Evolutionary conservation across 1,284 basidiomycete genomes (phyloP).

Genomic region (Apiotrichum gracile): DNA sequence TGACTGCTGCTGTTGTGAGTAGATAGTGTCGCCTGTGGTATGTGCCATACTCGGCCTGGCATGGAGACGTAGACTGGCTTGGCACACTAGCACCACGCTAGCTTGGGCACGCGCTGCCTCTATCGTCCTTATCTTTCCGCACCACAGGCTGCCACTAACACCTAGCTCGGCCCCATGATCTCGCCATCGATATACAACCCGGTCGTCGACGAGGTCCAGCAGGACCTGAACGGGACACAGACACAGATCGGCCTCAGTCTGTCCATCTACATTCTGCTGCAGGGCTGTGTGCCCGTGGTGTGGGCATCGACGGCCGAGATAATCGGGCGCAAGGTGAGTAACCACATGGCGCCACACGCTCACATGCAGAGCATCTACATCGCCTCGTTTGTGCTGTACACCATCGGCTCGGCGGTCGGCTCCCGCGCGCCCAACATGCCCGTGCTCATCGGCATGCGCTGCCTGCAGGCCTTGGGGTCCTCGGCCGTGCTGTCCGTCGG

Average conservation of each 20-base stretch:
- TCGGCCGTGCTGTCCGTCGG: conserved; percentile 72
- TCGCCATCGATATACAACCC: conserved; percentile 49
- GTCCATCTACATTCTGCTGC: conserved; percentile 65
- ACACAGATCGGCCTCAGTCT: conserved; percentile 66
- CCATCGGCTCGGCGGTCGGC: conserved; percentile 59
- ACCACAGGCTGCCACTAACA: conserved; percentile 50
- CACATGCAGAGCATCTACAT: conserved; percentile 59
- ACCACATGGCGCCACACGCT: no score
- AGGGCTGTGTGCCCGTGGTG: conserved; percentile 39
- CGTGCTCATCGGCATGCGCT: conserved; percentile 58
- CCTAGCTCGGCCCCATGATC: conserved; percentile 61
- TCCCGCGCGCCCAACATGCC: conserved; percentile 58
- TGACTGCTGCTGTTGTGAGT: conserved; percentile 37
- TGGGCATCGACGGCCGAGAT: conserved; percentile 58
- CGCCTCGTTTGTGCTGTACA: conserved; percentile 56
- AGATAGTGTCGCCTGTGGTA: no score
- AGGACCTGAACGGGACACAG: conserved; percentile 59
- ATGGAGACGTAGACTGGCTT: no score
- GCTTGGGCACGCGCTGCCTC: no score
- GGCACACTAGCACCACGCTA: no score
- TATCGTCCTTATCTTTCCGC: no score
- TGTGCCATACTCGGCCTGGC: no score
- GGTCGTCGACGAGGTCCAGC: conserved; percentile 59
- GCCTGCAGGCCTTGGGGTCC: conserved; percentile 52
- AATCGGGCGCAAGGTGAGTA: conserved; percentile 65